Evolutionary conservation across 2,329 filamentous ascomycete species (phyloP), one percentile per base, ranked within the genome.

Genomic region (Phaeophleospora eucalypticola): DNA sequence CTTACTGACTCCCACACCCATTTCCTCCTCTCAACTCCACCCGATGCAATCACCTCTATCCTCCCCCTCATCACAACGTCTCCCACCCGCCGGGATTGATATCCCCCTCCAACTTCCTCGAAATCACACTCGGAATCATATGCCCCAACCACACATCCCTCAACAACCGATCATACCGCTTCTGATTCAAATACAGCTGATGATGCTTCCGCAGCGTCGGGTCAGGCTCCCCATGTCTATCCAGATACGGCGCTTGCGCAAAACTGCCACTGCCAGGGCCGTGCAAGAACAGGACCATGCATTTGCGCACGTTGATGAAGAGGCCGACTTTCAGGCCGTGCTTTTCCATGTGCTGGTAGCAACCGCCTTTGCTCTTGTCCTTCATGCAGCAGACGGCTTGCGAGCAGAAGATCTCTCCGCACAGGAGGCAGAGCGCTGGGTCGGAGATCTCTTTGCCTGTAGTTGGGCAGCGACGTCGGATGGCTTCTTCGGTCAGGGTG

Each of bases 11-110:
- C n/a, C n/a, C n/a, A n/a, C n/a, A n/a, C n/a, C n/a, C n/a, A n/a
- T n/a, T n/a, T n/a, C n/a, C n/a, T n/a, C 41, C 32, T 12, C 4
- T 27, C 33, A 18, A 10, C 27, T n/a, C 19, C 19, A 21, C 12
- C 24, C 24, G 24, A 29, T 29, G 7, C 12, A 29, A 29, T 29
- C 24, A 29, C 21, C 27, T 14, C 29, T 34, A 7, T 19, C 6
- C 34, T 20, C 36, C n/a, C 18, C 21, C 20, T 36, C 18, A n/a
- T 62, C 47, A 77, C 54, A 77, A 58, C 27, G 73, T 96, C 72
- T 98, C 93, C 93, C 93, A 98, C 0, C 93, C 93, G 0, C 93
- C 93, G 60, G 89, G 96, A 65, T 98, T 98, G 36, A 96, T 89
- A 67, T 98, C 93, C 12, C 88, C 86, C 73, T 98, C 93, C 56